Evolutionary conservation across 1,139 yeast genomes (phyloP).

Genomic region (Sugiyamaella grinbergsii): DNA sequence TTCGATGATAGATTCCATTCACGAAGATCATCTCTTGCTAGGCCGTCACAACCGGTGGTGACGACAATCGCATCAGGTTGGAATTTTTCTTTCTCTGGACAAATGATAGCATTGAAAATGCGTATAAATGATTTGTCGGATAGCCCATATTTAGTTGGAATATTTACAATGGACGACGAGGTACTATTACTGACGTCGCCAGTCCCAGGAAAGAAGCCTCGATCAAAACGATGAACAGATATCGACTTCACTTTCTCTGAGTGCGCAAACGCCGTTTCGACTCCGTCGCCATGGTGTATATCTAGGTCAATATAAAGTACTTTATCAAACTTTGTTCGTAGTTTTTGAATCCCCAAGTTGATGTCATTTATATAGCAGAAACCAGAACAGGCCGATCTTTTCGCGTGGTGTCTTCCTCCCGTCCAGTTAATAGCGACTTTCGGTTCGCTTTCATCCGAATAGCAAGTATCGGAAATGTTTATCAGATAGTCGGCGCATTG

Average conservation of each 20-base stretch:
- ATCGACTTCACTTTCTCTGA: slow-evolving; percentile 61
- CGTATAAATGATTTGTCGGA: slow-evolving; percentile 48
- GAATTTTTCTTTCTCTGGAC: slow-evolving; percentile 48
- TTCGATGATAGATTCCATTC: slow-evolving; percentile 70
- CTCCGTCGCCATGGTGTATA: slow-evolving; percentile 82
- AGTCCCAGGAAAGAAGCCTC: slow-evolving; percentile 76
- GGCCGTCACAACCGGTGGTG: slow-evolving; percentile 75
- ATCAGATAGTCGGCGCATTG: slow-evolving; percentile 49
- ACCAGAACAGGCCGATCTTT: slow-evolving; percentile 60
- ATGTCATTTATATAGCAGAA: slow-evolving; percentile 76
- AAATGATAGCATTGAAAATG: slow-evolving; percentile 48
- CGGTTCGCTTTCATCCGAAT: slow-evolving; percentile 6
- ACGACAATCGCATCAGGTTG: slow-evolving; percentile 59
- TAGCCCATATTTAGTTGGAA: slow-evolving; percentile 62
- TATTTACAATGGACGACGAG: slow-evolving; percentile 47
- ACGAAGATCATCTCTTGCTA: slow-evolving; percentile 56
- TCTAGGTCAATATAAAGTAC: slow-evolving; percentile 71
- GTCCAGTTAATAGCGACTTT: slow-evolving; percentile 67
- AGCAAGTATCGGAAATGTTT: slow-evolving; percentile 13
- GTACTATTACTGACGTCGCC: slow-evolving; percentile 44
- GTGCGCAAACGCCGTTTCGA: slow-evolving; percentile 62
- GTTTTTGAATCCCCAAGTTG: slow-evolving; percentile 53
- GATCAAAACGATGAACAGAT: slow-evolving; percentile 63
- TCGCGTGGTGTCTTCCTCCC: slow-evolving; percentile 79
- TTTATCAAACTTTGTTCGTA: slow-evolving; percentile 52